Evolutionary conservation across 2,329 filamentous ascomycete genomes (phyloP).

Genomic region (Periconia sp.): DNA sequence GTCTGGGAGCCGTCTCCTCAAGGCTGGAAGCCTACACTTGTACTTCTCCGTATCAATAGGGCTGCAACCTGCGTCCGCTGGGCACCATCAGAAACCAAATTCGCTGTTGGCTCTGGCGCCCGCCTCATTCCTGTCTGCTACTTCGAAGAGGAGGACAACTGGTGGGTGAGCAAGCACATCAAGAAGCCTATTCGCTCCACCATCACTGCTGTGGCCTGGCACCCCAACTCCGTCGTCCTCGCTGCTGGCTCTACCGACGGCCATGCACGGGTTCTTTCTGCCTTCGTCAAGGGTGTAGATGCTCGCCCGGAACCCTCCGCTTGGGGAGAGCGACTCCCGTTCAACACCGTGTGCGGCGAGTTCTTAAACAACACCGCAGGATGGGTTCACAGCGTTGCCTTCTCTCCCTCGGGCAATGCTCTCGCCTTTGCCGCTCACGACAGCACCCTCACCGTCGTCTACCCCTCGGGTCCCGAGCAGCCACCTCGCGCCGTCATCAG

Average conservation of each 20-base stretch:
- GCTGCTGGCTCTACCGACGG: constrained; percentile 97
- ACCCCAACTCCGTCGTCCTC: constrained; percentile 94
- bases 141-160: constrained; percentile 99
- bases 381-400: constrained; percentile 93
- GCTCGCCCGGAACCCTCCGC: constrained; percentile 81
- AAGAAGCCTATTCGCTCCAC: constrained; percentile 99
- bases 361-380: constrained; percentile 95
- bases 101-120: constrained; percentile 94
- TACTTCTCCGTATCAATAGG: constrained; percentile 94
- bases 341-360: constrained; percentile 98
- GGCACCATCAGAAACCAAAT: constrained; percentile 96
- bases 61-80: constrained; percentile 96
- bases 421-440: constrained; percentile 94
- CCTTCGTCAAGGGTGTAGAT: constrained; percentile 96
- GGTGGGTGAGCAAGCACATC: constrained; percentile 99
- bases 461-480: constrained; percentile 89
- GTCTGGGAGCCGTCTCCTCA: constrained; percentile 95
- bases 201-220: constrained; percentile 93
- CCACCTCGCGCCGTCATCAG: constrained; percentile 89
- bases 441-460: constrained; percentile 95
- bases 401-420: constrained; percentile 91
- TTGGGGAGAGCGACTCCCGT: constrained; percentile 95
- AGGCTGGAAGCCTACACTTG: constrained; percentile 96
- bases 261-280: constrained; percentile 91
- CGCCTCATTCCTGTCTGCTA: constrained; percentile 96